These are phyloP conservation scores for Ehretia macrophylla DNA, from an alignment of 257 asterid genomes.

Conservation along the genomic window DNA sequence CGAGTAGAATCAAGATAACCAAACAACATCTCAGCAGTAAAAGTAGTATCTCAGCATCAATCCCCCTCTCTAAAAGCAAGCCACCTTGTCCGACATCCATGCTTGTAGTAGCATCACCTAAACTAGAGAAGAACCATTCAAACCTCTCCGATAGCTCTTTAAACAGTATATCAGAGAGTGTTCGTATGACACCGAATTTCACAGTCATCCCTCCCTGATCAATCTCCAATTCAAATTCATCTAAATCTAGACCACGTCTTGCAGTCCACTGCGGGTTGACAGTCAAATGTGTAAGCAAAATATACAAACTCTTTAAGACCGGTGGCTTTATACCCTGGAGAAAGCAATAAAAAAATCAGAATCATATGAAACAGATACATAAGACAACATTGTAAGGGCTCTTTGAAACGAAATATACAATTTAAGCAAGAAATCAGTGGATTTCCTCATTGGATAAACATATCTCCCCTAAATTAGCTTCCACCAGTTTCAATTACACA, in stretches of 20 bases:
- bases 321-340: constrained; percentile 51
- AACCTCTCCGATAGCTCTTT: constrained; percentile 45
- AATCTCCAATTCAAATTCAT: constrained; percentile 29
- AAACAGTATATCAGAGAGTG: constrained; percentile 47
- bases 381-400: too few species aligned
- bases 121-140: constrained; percentile 35
- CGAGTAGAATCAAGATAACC: constrained; percentile 45
- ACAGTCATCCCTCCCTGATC: constrained; percentile 29
- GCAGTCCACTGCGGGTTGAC: constrained; percentile 26
- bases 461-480: too few species aligned
- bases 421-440: too few species aligned
- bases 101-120: constrained; percentile 21
- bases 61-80: constrained; percentile 18
- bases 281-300: constrained; percentile 44
- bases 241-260: constrained; percentile 18
- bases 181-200: constrained; percentile 30
- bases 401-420: too few species aligned
- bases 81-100: constrained; percentile 27
- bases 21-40: constrained; percentile 73
- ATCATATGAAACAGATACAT: background rate
- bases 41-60: constrained; percentile 38
- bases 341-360: background rate
- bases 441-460: too few species aligned
- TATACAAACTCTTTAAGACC: constrained; percentile 48
- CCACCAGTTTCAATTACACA: too few species aligned